A percentile compares a stretch with the other conserved stretches of the same genome.
These are phyloP conservation scores for Parastagonospora nodorum DNA, from an alignment of 2,329 filamentous ascomycete genomes.

Conservation along the genomic window DNA sequence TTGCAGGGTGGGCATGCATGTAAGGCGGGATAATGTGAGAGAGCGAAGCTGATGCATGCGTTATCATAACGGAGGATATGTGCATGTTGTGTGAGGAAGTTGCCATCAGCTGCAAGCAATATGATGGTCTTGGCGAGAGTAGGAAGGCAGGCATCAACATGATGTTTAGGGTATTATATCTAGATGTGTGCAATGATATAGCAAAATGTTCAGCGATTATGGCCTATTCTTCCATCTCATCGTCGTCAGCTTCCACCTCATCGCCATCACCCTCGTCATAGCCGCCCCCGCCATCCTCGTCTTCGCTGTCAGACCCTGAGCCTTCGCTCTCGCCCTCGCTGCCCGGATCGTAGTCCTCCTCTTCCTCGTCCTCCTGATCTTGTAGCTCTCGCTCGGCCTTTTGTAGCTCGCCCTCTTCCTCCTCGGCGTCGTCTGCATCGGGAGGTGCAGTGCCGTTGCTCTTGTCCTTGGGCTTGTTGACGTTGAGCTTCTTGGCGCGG, in stretches of 20 bases:
- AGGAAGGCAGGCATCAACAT: background rate
- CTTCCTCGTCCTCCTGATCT: conserved; percentile 48
- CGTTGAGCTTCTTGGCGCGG: conserved; percentile 64
- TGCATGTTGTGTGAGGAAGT: background rate
- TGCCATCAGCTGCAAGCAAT: background rate
- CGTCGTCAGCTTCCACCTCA: conserved; percentile 18
- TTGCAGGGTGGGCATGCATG: background rate
- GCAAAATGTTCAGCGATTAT: background rate
- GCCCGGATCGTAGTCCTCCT: conserved; percentile 50
- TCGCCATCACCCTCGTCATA: conserved; percentile 37
- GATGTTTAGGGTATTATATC: background rate
- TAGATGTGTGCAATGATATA: background rate
- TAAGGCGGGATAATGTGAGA: background rate
- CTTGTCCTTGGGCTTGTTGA: conserved; percentile 46
- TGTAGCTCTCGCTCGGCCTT: conserved; percentile 45
- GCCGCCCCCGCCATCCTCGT: conserved; percentile 38
- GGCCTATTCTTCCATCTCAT: conserved; percentile 34
- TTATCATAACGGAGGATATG: background rate
- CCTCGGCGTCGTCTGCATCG: conserved; percentile 24
- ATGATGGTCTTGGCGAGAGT: conserved; percentile 1
- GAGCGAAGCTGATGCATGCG: background rate
- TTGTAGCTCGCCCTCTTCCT: conserved; percentile 46
- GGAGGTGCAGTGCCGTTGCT: conserved; percentile 17
- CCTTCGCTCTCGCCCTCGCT: conserved; percentile 50
- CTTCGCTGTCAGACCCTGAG: conserved; percentile 42